Evolutionary conservation across 352 stramenopile species (phyloP), one percentile per base, ranked within the genome.

Genomic region (Thraustochytrium sp.): DNA sequence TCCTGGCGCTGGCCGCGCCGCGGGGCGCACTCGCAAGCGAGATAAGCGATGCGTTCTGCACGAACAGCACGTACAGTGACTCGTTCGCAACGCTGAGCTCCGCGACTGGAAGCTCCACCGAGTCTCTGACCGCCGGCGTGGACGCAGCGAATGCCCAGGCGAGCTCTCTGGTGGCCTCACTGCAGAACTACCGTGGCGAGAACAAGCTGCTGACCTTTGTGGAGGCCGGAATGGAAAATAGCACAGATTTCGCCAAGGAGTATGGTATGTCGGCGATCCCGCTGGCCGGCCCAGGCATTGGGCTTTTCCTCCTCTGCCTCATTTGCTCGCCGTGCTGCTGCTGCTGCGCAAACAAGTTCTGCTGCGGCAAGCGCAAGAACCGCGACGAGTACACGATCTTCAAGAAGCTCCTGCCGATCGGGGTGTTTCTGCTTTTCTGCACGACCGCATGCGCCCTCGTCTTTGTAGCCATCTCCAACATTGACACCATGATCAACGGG

Each of bases 261-360:
- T 80, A 80, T 26, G 68, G 8, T 1, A 68, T 55, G 21, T 40
- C 44, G 5, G n/a, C 76, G 1, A 46, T 80, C n/a, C 68, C 68
- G 2, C 26, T 65, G 0, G 68, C 68, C 9, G 37, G 21, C n/a
- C 68, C 68, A 16, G 46, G 68, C 34, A 63, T 80, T 21, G 68
- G 29, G 5, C 31, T 80, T 16, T 31, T 18, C 76, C 26, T 64
- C 8, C 23, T 80, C 11, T 29, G 8, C n/a, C 31, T 80, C 16
- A 21, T 80, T 5, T 11, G 11, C 21, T 80, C 44, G 29, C 68
- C 68, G 31, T 63, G 31, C 68, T 80, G 68, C 53, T 44, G 76
- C 9, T 80, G 76, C 13, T 80, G 68, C 68, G 40, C 21, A 11
- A 80, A 80, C 34, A 36, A 26, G 21, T 80, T 42, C 68, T 80